Conservation (phyloP, 768 basidiomycete species). For the Nidula microcarpa region DNA sequence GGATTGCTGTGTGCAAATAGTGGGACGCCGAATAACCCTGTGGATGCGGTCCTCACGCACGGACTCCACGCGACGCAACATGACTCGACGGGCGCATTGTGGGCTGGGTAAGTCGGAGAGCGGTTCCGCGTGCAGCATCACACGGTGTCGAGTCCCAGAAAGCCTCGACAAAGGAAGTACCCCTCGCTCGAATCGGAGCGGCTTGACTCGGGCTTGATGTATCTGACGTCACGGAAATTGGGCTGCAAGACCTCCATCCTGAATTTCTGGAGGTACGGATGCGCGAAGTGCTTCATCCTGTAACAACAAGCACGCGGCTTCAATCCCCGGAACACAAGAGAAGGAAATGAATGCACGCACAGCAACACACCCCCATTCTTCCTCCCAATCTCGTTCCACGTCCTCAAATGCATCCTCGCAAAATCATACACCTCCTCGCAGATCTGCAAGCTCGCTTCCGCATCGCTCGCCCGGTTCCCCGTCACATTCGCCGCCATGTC, state of each 20-base stretch:
- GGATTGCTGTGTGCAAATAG: not conserved
- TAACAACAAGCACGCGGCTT: conserved; percentile 1
- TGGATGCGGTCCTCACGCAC: not conserved
- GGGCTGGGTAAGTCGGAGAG: not conserved
- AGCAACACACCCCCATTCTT: conserved; percentile 51
- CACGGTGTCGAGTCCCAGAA: conserved; percentile 26
- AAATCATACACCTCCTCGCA: conserved; percentile 74
- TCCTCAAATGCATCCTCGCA: conserved; percentile 47
- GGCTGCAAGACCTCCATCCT: conserved; percentile 51
- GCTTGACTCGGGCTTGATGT: conserved; percentile 81
- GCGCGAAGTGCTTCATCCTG: conserved; percentile 84
- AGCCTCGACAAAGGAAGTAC: conserved; percentile 85
- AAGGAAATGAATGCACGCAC: conserved; percentile 31
- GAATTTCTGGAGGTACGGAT: conserved; percentile 71
- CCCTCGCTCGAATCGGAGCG: conserved; percentile 76
- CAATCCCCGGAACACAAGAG: conserved; percentile 4
- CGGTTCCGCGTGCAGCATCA: not conserved
- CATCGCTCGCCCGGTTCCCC: conserved; percentile 67
- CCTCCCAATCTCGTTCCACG: conserved; percentile 38
- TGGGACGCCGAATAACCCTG: not conserved
- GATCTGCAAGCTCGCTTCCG: conserved; percentile 66
- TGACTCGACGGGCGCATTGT: not conserved
- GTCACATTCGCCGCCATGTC: conserved; percentile 89
- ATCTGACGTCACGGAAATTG: conserved; percentile 63
- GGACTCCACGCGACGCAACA: not conserved